phyloP scores from a whole-genome alignment of 202 grass and related monocot genomes.

The Dendrocalamus latiflorus region DNA sequence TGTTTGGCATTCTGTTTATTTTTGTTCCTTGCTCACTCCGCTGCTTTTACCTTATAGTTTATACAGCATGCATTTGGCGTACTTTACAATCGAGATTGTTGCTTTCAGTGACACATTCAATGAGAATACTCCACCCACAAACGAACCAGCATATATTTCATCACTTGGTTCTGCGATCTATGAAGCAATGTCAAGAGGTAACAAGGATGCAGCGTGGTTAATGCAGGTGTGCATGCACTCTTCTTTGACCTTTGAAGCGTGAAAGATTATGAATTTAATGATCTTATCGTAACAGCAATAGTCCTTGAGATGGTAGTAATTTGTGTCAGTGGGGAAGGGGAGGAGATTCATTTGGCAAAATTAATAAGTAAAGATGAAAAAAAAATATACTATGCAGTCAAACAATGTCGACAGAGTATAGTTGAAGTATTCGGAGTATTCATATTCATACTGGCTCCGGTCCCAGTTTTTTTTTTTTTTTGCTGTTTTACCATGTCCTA shows the following conservation, averaged over 20 bases:
- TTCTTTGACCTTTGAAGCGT: constrained; percentile 11
- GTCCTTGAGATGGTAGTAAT: background rate
- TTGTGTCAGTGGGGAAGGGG: background rate
- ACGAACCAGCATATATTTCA: constrained; percentile 82
- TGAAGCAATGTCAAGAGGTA: constrained; percentile 73
- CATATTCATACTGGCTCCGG: background rate
- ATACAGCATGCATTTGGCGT: constrained; percentile 9
- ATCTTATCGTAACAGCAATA: background rate
- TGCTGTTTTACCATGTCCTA: background rate
- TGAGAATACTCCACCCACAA: constrained; percentile 93
- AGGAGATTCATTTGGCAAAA: background rate
- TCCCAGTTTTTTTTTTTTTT: background rate
- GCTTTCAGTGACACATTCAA: constrained; percentile 97
- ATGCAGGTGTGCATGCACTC: constrained; percentile 67
- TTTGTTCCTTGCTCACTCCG: background rate
- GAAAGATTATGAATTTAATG: constrained; percentile 11
- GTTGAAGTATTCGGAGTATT: background rate
- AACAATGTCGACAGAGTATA: background rate
- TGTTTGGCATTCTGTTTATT: constrained; percentile 10
- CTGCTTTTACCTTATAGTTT: constrained; percentile 1
- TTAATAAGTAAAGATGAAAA: background rate
- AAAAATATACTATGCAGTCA: background rate
- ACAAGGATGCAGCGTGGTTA: constrained; percentile 90
- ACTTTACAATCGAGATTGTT: constrained; percentile 30
- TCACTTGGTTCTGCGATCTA: constrained; percentile 89